Conservation (phyloP, 495 filamentous ascomycete species). For the Glarea lozoyensis region DNA sequence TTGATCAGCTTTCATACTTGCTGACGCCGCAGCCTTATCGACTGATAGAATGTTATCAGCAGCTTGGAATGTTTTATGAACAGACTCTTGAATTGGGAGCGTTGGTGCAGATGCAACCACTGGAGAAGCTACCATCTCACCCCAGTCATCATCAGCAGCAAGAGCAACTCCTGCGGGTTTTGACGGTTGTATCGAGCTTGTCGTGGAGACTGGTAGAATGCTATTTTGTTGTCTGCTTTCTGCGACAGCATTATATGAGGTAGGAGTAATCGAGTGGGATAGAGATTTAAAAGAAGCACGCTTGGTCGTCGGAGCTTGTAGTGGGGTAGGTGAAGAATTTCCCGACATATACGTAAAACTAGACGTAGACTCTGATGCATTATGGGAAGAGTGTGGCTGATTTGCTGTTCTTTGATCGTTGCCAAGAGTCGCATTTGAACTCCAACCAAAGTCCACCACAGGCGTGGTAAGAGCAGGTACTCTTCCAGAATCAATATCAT, state of each 20-base stretch:
- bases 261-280: too few relatives aligned
- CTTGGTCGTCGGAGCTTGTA: too few relatives aligned
- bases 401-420: not conserved
- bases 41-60: not conserved
- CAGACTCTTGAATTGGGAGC: too few relatives aligned
- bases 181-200: not conserved
- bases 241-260: not conserved
- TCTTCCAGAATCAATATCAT: not conserved
- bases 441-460: slow-evolving; percentile 31
- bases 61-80: not conserved
- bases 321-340: too few relatives aligned
- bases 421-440: not conserved
- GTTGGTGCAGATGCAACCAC: slow-evolving; percentile 12
- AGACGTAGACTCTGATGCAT: not conserved
- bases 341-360: too few relatives aligned
- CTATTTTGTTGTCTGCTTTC: not conserved
- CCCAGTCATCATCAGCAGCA: slow-evolving; percentile 38
- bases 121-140: slow-evolving; percentile 46
- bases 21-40: too few relatives aligned
- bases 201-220: not conserved
- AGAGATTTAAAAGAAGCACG: too few relatives aligned
- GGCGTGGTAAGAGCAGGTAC: too few relatives aligned
- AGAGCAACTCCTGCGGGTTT: not conserved
- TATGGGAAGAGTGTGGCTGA: not conserved
- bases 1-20: too few relatives aligned